A percentile compares a stretch with the other conserved stretches of the same genome.
phyloP scores from a whole-genome alignment of 768 basidiomycete species.

The Mycena sanguinolenta region DNA sequence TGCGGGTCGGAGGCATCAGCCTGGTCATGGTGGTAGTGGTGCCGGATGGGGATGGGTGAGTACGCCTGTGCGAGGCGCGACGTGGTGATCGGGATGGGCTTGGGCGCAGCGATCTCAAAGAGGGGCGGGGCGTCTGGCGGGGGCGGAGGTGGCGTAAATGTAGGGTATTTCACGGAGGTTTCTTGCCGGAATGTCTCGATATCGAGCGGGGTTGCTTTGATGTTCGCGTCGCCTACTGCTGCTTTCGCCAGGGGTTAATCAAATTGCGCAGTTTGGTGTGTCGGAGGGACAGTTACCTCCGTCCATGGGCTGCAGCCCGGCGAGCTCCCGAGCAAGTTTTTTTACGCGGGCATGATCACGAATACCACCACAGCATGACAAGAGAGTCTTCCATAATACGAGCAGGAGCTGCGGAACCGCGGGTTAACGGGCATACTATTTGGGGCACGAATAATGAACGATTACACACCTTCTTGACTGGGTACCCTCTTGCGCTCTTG shows the following conservation, averaged over 20 bases:
- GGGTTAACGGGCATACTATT: constrained; percentile 28
- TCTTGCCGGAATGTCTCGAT: constrained; percentile 92
- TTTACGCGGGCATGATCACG: constrained; percentile 89
- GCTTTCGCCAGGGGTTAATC: constrained; percentile 6
- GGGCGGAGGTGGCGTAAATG: constrained; percentile 78
- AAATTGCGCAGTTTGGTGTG: not conserved
- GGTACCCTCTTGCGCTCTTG: constrained; percentile 94
- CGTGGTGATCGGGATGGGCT: constrained; percentile 53
- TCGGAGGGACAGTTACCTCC: constrained; percentile 45
- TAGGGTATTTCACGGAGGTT: constrained; percentile 95
- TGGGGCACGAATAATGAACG: constrained; percentile 22
- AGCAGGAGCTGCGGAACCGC: constrained; percentile 77
- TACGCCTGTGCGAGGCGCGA: constrained; percentile 90
- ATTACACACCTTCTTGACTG: constrained; percentile 90
- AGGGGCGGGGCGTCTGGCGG: constrained; percentile 49
- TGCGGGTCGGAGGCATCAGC: constrained; percentile 60
- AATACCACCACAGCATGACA: constrained; percentile 94
- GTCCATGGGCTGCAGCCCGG: constrained; percentile 76
- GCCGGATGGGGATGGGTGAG: constrained; percentile 92
- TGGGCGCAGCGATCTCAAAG: constrained; percentile 50
- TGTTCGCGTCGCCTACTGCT: constrained; percentile 63
- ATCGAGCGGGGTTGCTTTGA: constrained; percentile 94
- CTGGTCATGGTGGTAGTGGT: constrained; percentile 89
- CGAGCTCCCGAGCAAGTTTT: constrained; percentile 86
- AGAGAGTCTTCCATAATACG: constrained; percentile 93